phyloP scores from a whole-genome alignment of 2,329 filamentous ascomycete genomes.

The Trichoderma pleuroti region DNA sequence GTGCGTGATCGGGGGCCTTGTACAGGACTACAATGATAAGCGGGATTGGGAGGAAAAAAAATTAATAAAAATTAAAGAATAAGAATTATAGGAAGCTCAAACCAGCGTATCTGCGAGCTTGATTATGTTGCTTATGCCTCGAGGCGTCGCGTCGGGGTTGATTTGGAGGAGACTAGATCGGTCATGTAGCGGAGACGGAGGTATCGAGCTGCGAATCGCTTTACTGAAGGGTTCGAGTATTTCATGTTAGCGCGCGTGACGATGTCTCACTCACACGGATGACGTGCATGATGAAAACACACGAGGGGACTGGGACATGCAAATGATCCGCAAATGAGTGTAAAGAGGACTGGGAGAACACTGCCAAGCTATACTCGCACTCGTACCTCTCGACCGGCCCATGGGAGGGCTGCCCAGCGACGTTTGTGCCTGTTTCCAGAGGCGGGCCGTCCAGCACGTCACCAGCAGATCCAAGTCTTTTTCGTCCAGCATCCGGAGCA shows the following conservation, averaged over 20 bases:
- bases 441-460: conserved; percentile 11
- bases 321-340: background rate
- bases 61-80: background rate
- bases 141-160: conserved; percentile 10
- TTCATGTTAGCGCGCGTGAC: conserved; percentile 6
- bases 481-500: conserved; percentile 9
- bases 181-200: conserved; percentile 16
- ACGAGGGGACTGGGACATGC: background rate
- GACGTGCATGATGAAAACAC: conserved; percentile 4
- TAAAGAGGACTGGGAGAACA: background rate
- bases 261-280: background rate
- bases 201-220: conserved; percentile 15
- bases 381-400: conserved; percentile 5
- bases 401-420: background rate
- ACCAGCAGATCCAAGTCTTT: conserved; percentile 15
- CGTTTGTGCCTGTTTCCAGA: conserved; percentile 12
- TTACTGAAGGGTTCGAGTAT: background rate
- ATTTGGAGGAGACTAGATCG: conserved; percentile 9
- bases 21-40: background rate
- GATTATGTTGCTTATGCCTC: background rate
- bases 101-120: background rate
- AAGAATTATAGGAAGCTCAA: background rate
- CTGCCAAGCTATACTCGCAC: background rate
- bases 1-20: background rate
- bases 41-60: background rate